Conservation (phyloP, 1,284 basidiomycete genomes). For the Boletellus deceptivus region DNA sequence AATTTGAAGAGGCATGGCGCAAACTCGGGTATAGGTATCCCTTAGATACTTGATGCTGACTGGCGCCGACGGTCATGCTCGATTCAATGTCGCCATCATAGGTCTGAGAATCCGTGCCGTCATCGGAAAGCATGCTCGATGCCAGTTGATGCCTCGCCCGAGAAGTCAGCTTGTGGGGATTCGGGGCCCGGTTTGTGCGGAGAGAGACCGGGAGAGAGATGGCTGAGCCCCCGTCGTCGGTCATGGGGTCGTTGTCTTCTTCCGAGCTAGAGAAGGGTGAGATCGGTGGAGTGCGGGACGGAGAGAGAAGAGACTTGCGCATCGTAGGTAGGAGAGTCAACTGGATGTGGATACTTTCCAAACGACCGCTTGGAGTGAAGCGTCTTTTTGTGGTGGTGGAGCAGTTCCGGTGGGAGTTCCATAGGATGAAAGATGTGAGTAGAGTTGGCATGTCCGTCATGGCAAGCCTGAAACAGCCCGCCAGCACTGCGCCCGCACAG, state of each 20-base stretch:
- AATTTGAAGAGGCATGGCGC: constrained; percentile 46
- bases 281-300: not conserved
- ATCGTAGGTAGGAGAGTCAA: constrained; percentile 76
- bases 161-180: constrained; percentile 23
- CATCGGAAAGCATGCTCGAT: constrained; percentile 58
- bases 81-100: constrained; percentile 91
- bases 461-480: not conserved
- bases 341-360: constrained; percentile 51
- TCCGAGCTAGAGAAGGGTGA: constrained; percentile 49
- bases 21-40: constrained; percentile 32
- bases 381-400: constrained; percentile 40
- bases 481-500: too few relatives aligned
- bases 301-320: constrained; percentile 41
- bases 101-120: constrained; percentile 77
- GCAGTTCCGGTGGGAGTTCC: constrained; percentile 28
- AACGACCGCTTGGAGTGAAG: constrained; percentile 67
- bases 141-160: constrained; percentile 54
- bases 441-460: not conserved
- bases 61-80: constrained; percentile 58
- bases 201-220: constrained; percentile 42
- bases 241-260: constrained; percentile 80
- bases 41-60: constrained; percentile 36
- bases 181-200: constrained; percentile 29
- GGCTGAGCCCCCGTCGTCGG: constrained; percentile 64
- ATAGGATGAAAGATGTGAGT: constrained; percentile 14